These are phyloP conservation scores for Eimeria sp. DNA, from an alignment of 169 alveolate species.

Conservation along the genomic window DNA sequence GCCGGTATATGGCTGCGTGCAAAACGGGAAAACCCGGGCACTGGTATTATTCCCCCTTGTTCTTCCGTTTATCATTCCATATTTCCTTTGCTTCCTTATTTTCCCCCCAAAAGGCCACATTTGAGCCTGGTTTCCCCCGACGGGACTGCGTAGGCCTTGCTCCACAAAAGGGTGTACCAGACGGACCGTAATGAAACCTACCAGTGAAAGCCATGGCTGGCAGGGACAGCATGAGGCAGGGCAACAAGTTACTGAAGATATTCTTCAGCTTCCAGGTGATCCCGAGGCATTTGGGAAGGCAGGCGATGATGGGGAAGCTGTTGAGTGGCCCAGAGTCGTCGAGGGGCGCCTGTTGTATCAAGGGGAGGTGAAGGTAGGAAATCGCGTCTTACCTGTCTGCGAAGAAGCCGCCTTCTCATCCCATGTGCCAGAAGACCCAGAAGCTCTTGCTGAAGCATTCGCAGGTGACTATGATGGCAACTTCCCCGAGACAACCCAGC, in stretches of 20 bases:
- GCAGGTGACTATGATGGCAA: slow-evolving; percentile 35
- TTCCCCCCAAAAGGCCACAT: not conserved
- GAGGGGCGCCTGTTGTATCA: slow-evolving; percentile 40
- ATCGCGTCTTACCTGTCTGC: not conserved
- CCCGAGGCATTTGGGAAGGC: not conserved
- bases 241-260: not conserved
- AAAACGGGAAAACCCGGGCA: not conserved
- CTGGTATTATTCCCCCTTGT: not conserved
- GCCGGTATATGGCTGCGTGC: not conserved
- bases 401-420: not conserved
- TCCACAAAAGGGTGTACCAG: not conserved
- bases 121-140: not conserved
- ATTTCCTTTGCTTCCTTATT: not conserved
- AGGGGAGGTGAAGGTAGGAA: slow-evolving; percentile 49
- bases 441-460: slow-evolving; percentile 3
- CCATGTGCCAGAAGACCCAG: not conserved
- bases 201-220: not conserved
- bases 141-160: not conserved
- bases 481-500: slow-evolving; percentile 35
- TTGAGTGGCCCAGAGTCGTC: slow-evolving; percentile 32
- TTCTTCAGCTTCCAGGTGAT: not conserved
- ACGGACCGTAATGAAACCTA: not conserved
- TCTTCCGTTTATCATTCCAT: not conserved
- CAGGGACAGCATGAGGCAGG: slow-evolving; percentile 13
- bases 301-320: not conserved